A percentile compares a stretch with the other conserved stretches of the same genome.
Evolutionary conservation across 139 green algal species (phyloP).

Genomic region (Tetraselmis chui): DNA sequence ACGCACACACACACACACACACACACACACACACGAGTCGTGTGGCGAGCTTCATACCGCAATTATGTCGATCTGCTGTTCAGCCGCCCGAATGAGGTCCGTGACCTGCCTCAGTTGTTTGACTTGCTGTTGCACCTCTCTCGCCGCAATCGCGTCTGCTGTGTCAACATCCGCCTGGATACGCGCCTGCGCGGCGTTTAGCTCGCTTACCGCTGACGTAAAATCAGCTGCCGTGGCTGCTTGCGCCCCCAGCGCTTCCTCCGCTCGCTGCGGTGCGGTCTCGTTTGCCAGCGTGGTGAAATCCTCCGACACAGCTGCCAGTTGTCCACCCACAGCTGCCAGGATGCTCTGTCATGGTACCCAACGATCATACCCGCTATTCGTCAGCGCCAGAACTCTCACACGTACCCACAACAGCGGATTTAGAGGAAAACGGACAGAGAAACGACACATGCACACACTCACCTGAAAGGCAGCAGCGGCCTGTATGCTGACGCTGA

Average conservation of each 20-base stretch:
- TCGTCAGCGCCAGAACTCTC: too few species aligned
- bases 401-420: too few species aligned
- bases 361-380: too few species aligned
- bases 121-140: background rate
- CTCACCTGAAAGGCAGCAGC: too few species aligned
- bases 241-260: background rate
- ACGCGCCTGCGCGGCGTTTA: background rate
- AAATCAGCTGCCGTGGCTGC: too few species aligned
- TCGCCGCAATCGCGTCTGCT: background rate
- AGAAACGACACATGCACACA: too few species aligned
- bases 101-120: background rate
- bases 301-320: background rate
- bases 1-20: too few species aligned
- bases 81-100: background rate
- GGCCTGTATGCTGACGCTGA: too few species aligned
- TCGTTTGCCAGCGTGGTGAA: background rate
- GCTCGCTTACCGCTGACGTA: background rate
- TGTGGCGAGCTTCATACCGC: too few species aligned
- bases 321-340: background rate
- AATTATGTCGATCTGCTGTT: background rate
- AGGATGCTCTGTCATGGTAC: background rate
- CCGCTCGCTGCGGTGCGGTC: background rate
- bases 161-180: background rate
- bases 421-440: too few species aligned
- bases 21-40: too few species aligned